Conservation (phyloP, 176 grass and related monocot genomes). For the Zea luxurians region DNA sequence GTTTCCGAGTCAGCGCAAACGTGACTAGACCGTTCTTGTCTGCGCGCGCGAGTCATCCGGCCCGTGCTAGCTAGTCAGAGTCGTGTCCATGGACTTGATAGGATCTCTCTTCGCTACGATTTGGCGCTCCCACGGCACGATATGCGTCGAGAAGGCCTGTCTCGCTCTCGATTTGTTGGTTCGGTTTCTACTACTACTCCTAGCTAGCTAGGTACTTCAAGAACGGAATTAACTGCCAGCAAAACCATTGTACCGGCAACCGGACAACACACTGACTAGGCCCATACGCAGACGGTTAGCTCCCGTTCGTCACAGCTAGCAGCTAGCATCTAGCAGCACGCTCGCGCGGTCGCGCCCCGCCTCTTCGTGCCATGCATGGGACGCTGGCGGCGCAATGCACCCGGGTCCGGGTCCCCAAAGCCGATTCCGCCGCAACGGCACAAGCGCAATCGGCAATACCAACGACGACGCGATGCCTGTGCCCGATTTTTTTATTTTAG, state of each 20-base stretch:
- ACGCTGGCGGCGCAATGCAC: too few relatives aligned
- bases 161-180: not conserved
- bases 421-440: too few relatives aligned
- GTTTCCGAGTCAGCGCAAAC: conserved; percentile 32
- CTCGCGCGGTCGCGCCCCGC: too few relatives aligned
- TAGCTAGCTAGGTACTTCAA: too few relatives aligned
- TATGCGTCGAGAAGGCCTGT: not conserved
- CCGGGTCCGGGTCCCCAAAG: too few relatives aligned
- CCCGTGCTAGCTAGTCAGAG: not conserved
- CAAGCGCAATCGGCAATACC: too few relatives aligned
- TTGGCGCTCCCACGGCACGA: not conserved
- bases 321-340: too few relatives aligned
- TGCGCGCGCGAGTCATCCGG: not conserved
- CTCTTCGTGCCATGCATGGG: too few relatives aligned
- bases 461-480: too few relatives aligned
- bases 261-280: not conserved
- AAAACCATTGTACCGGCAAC: not conserved
- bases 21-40: conserved; percentile 31
- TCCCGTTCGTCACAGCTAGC: not conserved
- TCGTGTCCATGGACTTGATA: not conserved
- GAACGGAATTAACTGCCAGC: too few relatives aligned
- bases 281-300: not conserved
- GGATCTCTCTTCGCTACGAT: not conserved
- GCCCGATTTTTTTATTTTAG: too few relatives aligned
- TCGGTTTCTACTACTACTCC: too few relatives aligned